phyloP scores from a whole-genome alignment of 2,329 filamentous ascomycete species.

The Fonsecaea monophora region DNA sequence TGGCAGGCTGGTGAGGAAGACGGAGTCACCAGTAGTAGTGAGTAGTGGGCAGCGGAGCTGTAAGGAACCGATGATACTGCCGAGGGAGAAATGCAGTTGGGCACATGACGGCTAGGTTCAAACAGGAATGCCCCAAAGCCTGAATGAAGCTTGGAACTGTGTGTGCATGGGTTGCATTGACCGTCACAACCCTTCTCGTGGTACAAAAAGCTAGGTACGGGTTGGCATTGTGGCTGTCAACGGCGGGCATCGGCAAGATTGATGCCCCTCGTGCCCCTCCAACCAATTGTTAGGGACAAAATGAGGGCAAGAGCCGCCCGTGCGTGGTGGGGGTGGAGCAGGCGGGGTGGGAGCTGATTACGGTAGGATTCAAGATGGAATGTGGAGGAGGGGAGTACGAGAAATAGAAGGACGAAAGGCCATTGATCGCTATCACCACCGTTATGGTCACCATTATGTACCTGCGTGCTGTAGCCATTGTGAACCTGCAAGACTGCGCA shows the following conservation, averaged over 20 bases:
- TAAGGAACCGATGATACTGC: slow-evolving; percentile 18
- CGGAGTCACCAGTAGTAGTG: slow-evolving; percentile 5
- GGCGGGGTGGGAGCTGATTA: background rate
- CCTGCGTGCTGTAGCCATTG: background rate
- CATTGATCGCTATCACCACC: background rate
- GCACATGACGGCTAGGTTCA: slow-evolving; percentile 14
- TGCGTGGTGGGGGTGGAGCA: slow-evolving; percentile 21
- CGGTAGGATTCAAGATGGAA: too few species aligned
- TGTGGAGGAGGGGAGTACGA: background rate
- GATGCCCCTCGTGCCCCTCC: slow-evolving; percentile 5
- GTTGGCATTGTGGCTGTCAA: background rate
- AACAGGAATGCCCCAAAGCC: background rate
- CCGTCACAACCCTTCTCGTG: background rate
- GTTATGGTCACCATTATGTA: background rate
- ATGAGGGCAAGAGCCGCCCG: background rate
- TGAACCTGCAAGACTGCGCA: background rate
- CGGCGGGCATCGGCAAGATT: background rate
- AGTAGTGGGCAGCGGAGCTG: slow-evolving; percentile 8
- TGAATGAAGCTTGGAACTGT: background rate
- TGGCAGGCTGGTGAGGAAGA: slow-evolving; percentile 16
- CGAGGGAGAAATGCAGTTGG: slow-evolving; percentile 13
- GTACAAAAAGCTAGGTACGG: background rate
- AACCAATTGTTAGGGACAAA: background rate
- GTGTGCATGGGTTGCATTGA: slow-evolving; percentile 18
- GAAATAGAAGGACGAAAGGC: background rate